Conservation (phyloP, 2,329 filamentous ascomycete species). For the Fusarium incarnatum region DNA sequence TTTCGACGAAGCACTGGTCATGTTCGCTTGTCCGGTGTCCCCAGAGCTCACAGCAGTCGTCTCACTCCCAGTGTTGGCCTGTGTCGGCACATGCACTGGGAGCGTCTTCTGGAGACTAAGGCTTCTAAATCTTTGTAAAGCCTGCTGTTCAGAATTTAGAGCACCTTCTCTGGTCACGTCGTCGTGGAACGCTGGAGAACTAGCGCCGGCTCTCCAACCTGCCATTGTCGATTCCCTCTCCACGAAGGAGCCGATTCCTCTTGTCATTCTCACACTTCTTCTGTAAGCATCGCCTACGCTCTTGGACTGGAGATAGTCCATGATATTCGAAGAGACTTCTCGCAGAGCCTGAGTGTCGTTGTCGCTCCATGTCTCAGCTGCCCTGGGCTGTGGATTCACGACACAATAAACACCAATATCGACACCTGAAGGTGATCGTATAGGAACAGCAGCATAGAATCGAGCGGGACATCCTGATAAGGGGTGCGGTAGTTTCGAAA, state of each 20-base stretch:
- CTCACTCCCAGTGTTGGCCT: slow-evolving; percentile 11
- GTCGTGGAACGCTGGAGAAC: slow-evolving; percentile 18
- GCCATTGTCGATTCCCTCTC: slow-evolving; percentile 50
- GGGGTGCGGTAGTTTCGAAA: slow-evolving; percentile 42
- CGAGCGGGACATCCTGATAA: slow-evolving; percentile 34
- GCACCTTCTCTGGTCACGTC: slow-evolving; percentile 24
- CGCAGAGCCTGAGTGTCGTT: slow-evolving; percentile 45
- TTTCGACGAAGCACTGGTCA: slow-evolving; percentile 3
- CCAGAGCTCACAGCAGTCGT: not conserved
- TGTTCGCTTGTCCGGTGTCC: not conserved
- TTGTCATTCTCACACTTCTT: slow-evolving; percentile 53
- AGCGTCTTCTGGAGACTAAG: slow-evolving; percentile 5
- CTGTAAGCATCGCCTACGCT: slow-evolving; percentile 45
- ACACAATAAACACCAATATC: slow-evolving; percentile 57
- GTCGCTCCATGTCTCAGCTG: slow-evolving; percentile 40
- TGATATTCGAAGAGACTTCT: slow-evolving; percentile 50
- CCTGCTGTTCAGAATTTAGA: slow-evolving; percentile 29
- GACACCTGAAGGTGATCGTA: slow-evolving; percentile 53
- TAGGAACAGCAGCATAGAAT: slow-evolving; percentile 57
- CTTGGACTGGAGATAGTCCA: slow-evolving; percentile 52
- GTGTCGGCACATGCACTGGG: slow-evolving; percentile 11
- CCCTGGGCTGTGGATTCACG: slow-evolving; percentile 27
- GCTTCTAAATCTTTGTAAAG: slow-evolving; percentile 12
- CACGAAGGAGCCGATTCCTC: slow-evolving; percentile 54
- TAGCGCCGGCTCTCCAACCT: slow-evolving; percentile 38